These are phyloP conservation scores for Cladosporium cucumerinum DNA, from an alignment of 2,329 filamentous ascomycete species.

Conservation along the genomic window DNA sequence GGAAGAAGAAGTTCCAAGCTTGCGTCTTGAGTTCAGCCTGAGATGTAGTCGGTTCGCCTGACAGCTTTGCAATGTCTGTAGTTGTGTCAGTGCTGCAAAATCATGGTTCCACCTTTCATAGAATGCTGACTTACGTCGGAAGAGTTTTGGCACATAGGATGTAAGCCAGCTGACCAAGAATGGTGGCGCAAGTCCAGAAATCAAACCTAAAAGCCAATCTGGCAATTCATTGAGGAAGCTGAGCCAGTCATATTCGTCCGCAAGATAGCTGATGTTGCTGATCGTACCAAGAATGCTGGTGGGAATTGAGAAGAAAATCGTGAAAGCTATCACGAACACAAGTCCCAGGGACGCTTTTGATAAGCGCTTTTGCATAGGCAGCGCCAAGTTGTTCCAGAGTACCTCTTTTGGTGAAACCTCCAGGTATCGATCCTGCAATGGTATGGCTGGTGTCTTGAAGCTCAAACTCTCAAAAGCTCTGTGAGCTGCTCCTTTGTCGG, in stretches of 20 bases:
- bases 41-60: conserved; percentile 39
- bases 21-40: conserved; percentile 44
- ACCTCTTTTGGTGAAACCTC: conserved; percentile 46
- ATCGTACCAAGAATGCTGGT: conserved; percentile 34
- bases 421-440: conserved; percentile 41
- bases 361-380: conserved; percentile 30
- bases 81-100: neutral
- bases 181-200: conserved; percentile 34
- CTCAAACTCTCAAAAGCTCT: conserved; percentile 64
- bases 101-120: neutral
- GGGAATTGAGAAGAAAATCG: conserved; percentile 38
- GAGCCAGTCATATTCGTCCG: conserved; percentile 29
- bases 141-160: conserved; percentile 36
- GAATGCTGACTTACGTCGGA: conserved; percentile 23
- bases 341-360: conserved; percentile 32
- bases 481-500: conserved; percentile 77
- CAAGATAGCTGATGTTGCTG: conserved; percentile 34
- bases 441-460: conserved; percentile 32
- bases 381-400: conserved; percentile 46
- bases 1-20: conserved; percentile 40
- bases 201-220: conserved; percentile 28
- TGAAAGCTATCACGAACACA: conserved; percentile 34
- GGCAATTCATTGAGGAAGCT: conserved; percentile 32
- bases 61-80: conserved; percentile 32
- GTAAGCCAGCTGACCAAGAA: conserved; percentile 32